Base-by-base conservation (phyloP, 306 rosid genomes). In the Vigna nakashimae region DNA sequence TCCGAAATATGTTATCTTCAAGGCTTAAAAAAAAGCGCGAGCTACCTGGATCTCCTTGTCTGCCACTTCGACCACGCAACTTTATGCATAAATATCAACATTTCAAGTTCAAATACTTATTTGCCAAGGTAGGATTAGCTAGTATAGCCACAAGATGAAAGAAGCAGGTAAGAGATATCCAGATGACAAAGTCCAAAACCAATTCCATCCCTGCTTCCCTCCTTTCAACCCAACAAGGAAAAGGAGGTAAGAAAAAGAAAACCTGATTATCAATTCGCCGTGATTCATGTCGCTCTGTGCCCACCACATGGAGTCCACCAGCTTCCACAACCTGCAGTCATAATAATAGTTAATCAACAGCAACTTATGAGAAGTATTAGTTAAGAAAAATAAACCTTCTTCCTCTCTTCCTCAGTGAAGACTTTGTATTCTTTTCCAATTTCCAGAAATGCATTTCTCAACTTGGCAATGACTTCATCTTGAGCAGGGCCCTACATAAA, bases 21-120 rank as follows among this genome's bases (percentile, higher is more conserved):
- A 95, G 97, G 84, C 98, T 95, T 74, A 95, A 80, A 84, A 95
- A 95, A 87, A 95, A 95, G 74, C 98, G 97, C 3, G 98, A 95
- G 82, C 98, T 86, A 81, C 98, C 98, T 1, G 98, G 93, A 81
- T 95, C 98, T 62, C 98, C 98, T 80, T 92, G 98, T 75, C 98
- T 85, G 75, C 98, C 98, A 78, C 93, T 92, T 79, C 98, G 94
- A 65, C 98, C 98, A 57, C 98, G 97, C 79, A 95, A 81, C 98
- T 95, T 73, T 62, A 85, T 18, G 45, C 42, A 65, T 71, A 82
- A 62, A 82, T 68, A 80, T 66, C 49, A 50, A 62, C 53, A 77
- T 72, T 71, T 49, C 64, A 49, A 32, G 76, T 76, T 70, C 65
- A 78, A 45, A 58, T 71, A 57, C n/a, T 49, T 60, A 66, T 52